Evolutionary conservation across 2,329 filamentous ascomycete genomes (phyloP).

Genomic region (Fusarium sp.): DNA sequence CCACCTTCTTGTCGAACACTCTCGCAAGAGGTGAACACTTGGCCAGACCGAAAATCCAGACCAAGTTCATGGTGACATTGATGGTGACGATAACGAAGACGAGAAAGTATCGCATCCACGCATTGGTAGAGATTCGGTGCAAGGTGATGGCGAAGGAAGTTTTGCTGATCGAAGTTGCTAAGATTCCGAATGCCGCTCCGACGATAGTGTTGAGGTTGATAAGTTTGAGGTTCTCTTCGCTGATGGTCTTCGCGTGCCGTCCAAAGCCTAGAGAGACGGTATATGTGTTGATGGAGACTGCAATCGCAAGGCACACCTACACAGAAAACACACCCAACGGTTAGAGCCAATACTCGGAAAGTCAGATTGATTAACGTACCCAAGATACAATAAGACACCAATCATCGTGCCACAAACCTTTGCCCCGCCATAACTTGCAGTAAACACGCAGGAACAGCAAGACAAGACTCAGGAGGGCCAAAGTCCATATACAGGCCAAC

Average conservation of each 20-base stretch:
- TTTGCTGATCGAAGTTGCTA: constrained; percentile 55
- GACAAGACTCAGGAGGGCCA: constrained; percentile 43
- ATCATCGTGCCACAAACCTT: constrained; percentile 57
- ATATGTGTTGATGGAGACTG: constrained; percentile 52
- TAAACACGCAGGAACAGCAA: constrained; percentile 53
- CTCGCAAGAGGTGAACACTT: constrained; percentile 51
- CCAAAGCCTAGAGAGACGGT: constrained; percentile 52
- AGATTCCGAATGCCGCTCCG: constrained; percentile 51
- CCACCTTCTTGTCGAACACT: constrained; percentile 46
- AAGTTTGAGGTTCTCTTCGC: constrained; percentile 40
- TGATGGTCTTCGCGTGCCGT: constrained; percentile 41
- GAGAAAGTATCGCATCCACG: constrained; percentile 49
- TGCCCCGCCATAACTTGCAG: constrained; percentile 54
- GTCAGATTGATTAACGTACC: constrained; percentile 46
- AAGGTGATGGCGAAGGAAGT: constrained; percentile 57
- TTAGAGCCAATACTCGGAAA: neutral
- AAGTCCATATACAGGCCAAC: constrained; percentile 51
- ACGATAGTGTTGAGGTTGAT: constrained; percentile 51
- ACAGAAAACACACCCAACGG: neutral
- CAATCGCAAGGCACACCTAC: constrained; percentile 48
- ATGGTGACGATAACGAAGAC: constrained; percentile 53
- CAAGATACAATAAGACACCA: constrained; percentile 53
- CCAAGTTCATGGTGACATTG: constrained; percentile 53
- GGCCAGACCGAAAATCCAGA: constrained; percentile 53
- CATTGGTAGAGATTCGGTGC: constrained; percentile 50